Conservation (phyloP, 2,329 filamentous ascomycete genomes). For the Xylariaceae sp. region DNA sequence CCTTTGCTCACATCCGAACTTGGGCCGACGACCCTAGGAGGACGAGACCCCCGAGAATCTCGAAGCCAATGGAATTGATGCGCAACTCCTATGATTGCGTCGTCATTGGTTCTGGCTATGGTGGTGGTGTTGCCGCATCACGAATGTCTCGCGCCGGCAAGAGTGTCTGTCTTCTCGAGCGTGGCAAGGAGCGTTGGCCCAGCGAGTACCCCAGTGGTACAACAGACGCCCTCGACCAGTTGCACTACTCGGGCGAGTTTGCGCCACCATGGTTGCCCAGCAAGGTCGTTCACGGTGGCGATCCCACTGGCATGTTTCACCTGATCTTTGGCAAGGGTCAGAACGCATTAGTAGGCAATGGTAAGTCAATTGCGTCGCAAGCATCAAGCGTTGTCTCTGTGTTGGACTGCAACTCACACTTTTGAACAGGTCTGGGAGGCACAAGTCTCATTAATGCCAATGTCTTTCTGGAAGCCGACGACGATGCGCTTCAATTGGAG, state of each 20-base stretch:
- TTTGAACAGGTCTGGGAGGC: slow-evolving; percentile 52
- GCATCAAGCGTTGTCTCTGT: slow-evolving; percentile 4
- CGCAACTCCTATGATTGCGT: slow-evolving; percentile 57
- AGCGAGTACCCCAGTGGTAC: slow-evolving; percentile 55
- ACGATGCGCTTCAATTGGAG: slow-evolving; percentile 46
- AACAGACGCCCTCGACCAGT: slow-evolving; percentile 43
- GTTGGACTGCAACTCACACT: background rate
- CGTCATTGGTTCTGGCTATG: slow-evolving; percentile 65
- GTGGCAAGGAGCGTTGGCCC: slow-evolving; percentile 60
- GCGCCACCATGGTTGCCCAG: slow-evolving; percentile 39
- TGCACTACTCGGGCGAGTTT: slow-evolving; percentile 53
- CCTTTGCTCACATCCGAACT: slow-evolving; percentile 29
- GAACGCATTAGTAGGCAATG: slow-evolving; percentile 56
- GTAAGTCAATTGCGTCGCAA: slow-evolving; percentile 31
- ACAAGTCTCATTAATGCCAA: slow-evolving; percentile 64
- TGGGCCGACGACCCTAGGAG: slow-evolving; percentile 31
- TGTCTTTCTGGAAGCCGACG: slow-evolving; percentile 57
- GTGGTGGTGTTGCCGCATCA: slow-evolving; percentile 60
- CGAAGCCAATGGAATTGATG: slow-evolving; percentile 53
- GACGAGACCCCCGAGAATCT: slow-evolving; percentile 47
- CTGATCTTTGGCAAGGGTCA: slow-evolving; percentile 58
- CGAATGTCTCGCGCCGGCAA: slow-evolving; percentile 57
- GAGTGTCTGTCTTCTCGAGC: slow-evolving; percentile 59
- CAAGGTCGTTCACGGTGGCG: slow-evolving; percentile 42
- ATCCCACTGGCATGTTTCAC: slow-evolving; percentile 59